Base-by-base conservation (phyloP, 495 filamentous ascomycete genomes). In the Aspergillus cavernicola region DNA sequence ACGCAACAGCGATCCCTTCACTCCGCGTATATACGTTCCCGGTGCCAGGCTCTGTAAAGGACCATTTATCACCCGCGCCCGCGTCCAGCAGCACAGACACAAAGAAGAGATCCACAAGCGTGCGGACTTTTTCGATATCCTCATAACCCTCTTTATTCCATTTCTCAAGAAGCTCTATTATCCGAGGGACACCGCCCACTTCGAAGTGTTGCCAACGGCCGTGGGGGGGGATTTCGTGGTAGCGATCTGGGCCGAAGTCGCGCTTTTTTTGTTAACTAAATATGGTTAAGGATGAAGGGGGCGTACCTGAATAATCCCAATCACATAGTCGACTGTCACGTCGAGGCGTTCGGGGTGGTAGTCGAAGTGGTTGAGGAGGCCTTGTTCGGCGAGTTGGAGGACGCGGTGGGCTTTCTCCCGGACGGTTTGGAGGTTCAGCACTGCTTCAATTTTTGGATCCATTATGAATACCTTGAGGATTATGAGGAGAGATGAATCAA, bases 131-230 rank as follows among this genome's bases (percentile, higher is more conserved):
- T 68, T 96, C 90, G 15, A 79, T 75, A 24, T 74, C 75, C 67
- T 93, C 89, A 31, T 87, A 76, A 8, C 62, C 63, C 18, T 67
- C 66, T 6, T 74, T 69, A 3, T 81, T 75, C 79, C 88, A 96
- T 26, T 78, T 78, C 7, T 76, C 67, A 24, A 90, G 74, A n/a
- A 96, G 78, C 44, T 86, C 76, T 42, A 85, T 81, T 31, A 96
- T 76, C 13, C 90, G 81, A 61, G 89, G 84, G 7, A 81, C 75
- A 0, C 85, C 87, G n/a, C 90, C 90, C 47, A 92, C 84, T 42
- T 87, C 84, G 60, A 96, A 96, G 64, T 96, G 90, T 68, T 96
- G 90, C 82, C 90, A 91, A 28, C 90, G 80, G 42, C 90, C 90
- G 63, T 95, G 90, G 10, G 85, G 82, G 3, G 90, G 90, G 31